These are phyloP conservation scores for Lentinula raphanica DNA, from an alignment of 768 basidiomycete genomes.

Conservation along the genomic window DNA sequence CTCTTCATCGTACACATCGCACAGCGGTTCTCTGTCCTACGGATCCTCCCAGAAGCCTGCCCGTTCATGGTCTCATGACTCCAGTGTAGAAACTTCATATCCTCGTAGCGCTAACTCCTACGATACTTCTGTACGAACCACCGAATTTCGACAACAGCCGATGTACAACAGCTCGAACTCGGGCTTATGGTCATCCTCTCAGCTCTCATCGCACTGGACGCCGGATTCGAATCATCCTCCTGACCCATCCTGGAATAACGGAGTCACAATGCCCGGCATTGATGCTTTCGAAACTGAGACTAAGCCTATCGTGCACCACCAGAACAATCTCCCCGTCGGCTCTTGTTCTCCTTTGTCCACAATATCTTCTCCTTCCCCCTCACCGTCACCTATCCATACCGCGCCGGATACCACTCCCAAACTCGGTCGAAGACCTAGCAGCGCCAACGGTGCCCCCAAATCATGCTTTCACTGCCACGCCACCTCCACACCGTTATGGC, in stretches of 20 bases:
- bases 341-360: conserved; percentile 4
- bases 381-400: background rate
- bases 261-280: background rate
- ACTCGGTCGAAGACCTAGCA: background rate
- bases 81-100: background rate
- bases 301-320: background rate
- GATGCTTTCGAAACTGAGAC: background rate
- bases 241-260: background rate
- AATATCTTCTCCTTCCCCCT: conserved; percentile 8
- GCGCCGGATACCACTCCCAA: background rate
- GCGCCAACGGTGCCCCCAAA: background rate
- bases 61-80: background rate
- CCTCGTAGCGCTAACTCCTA: background rate
- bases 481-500: conserved; percentile 14
- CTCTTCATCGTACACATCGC: background rate
- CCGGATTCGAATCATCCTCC: background rate
- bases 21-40: background rate
- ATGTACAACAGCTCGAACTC: background rate
- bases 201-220: background rate
- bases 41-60: background rate
- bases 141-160: background rate
- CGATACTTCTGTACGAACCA: background rate
- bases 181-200: background rate
- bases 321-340: background rate
- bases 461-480: conserved; percentile 12